phyloP scores from a whole-genome alignment of 148 eudicot species.

The Amaranthus palmeri region DNA sequence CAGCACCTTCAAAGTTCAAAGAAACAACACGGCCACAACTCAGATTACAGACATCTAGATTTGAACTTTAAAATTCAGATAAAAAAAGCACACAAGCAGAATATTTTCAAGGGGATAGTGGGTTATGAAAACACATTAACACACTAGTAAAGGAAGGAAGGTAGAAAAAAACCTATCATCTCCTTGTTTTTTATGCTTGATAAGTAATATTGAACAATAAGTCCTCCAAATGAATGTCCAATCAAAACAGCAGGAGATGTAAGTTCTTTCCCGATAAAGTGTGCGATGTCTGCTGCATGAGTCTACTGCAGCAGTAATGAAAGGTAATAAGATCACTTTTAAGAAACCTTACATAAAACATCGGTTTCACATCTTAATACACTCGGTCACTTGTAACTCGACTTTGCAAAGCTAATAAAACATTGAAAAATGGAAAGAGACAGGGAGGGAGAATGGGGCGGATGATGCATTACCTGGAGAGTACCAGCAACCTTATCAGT shows the following conservation, averaged over 20 bases:
- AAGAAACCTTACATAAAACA: background rate
- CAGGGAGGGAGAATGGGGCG: background rate
- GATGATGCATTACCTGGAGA: constrained; percentile 54
- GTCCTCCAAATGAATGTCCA: constrained; percentile 97
- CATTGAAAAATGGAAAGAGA: background rate
- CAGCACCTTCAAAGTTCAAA: background rate
- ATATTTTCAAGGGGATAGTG: background rate
- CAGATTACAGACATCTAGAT: background rate
- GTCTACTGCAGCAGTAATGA: constrained; percentile 65
- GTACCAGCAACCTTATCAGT: constrained; percentile 69
- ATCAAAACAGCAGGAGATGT: constrained; percentile 56
- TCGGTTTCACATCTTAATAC: background rate
- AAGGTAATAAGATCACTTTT: constrained; percentile 17
- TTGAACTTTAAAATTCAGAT: background rate
- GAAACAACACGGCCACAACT: background rate
- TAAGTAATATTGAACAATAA: constrained; percentile 77
- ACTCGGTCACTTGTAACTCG: background rate
- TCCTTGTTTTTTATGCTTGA: constrained; percentile 39
- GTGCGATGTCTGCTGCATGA: constrained; percentile 75
- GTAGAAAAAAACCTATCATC: constrained; percentile 30
- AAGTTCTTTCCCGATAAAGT: constrained; percentile 59
- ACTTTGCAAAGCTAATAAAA: background rate
- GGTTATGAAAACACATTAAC: background rate
- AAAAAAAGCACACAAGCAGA: background rate
- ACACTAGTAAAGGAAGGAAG: background rate